Percentiles rank a stretch among this genome's conserved stretches.
phyloP scores from a whole-genome alignment of 768 basidiomycete species.

The Mrakia blollopis region DNA sequence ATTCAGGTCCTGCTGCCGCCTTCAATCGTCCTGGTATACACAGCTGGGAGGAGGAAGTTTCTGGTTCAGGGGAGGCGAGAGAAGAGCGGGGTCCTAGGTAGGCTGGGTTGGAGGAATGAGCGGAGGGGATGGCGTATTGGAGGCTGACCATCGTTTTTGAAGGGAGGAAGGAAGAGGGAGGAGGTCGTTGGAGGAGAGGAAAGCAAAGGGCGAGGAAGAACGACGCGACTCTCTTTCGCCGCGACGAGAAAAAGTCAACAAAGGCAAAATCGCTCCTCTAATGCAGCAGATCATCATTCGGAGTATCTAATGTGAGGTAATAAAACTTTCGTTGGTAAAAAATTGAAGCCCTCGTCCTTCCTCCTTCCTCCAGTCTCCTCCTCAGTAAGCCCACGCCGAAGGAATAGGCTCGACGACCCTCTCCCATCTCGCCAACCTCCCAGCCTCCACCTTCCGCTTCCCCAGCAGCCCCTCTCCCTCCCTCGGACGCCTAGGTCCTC shows the following conservation, averaged over 20 bases:
- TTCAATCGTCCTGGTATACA: neutral
- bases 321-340: neutral
- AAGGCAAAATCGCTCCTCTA: neutral
- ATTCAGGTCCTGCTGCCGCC: neutral
- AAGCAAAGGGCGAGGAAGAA: neutral
- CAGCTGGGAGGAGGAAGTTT: constrained; percentile 15
- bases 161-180: neutral
- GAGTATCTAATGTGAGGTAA: neutral
- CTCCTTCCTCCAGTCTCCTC: neutral
- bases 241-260: neutral
- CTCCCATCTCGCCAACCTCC: constrained; percentile 65
- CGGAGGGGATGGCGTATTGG: constrained; percentile 29
- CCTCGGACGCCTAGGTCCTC: neutral
- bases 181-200: neutral
- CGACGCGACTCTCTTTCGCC: neutral
- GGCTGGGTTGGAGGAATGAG: constrained; percentile 32
- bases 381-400: constrained; percentile 59
- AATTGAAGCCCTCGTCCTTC: too few species aligned
- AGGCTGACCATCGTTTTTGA: neutral
- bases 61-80: neutral
- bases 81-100: constrained; percentile 29
- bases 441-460: constrained; percentile 52
- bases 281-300: neutral
- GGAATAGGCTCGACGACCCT: constrained; percentile 65
- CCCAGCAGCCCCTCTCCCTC: constrained; percentile 6